phyloP scores from a whole-genome alignment of 805 yeast species.

The Brettanomyces sp. region DNA sequence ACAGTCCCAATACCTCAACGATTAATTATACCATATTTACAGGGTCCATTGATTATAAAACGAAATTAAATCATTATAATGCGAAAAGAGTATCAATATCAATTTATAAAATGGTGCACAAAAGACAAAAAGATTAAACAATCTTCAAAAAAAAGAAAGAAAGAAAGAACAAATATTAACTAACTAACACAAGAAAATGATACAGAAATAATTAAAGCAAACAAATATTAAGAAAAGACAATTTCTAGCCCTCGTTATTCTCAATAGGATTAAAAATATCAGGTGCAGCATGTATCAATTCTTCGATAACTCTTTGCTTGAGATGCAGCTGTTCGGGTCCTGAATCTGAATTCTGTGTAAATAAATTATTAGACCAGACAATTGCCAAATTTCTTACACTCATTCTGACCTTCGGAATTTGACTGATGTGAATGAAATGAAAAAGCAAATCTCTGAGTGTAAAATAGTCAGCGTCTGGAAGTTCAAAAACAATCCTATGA shows the following conservation, averaged over 20 bases:
- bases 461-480: conserved; percentile 93
- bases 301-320: conserved; percentile 66
- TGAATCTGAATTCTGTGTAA: conserved; percentile 41
- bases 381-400: conserved; percentile 70
- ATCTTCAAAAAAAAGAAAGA: no score
- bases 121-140: no score
- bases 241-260: background rate
- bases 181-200: no score
- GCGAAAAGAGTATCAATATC: no score
- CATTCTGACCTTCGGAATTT: conserved; percentile 67
- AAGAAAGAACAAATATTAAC: no score
- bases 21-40: no score
- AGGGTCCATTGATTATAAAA: no score
- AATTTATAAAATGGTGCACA: no score
- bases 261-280: conserved; percentile 47
- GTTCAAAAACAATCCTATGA: conserved; percentile 79
- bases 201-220: no score
- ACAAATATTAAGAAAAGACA: no score
- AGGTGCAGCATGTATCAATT: conserved; percentile 71
- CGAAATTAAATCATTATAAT: no score
- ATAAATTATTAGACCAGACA: conserved; percentile 90
- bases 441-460: conserved; percentile 77
- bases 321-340: conserved; percentile 35
- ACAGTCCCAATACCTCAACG: no score
- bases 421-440: conserved; percentile 43